Percentiles rank a stretch among this genome's conserved stretches.
Evolutionary conservation across 108 stramenopile genomes (phyloP).

Genomic region (Craspedostauros australis): DNA sequence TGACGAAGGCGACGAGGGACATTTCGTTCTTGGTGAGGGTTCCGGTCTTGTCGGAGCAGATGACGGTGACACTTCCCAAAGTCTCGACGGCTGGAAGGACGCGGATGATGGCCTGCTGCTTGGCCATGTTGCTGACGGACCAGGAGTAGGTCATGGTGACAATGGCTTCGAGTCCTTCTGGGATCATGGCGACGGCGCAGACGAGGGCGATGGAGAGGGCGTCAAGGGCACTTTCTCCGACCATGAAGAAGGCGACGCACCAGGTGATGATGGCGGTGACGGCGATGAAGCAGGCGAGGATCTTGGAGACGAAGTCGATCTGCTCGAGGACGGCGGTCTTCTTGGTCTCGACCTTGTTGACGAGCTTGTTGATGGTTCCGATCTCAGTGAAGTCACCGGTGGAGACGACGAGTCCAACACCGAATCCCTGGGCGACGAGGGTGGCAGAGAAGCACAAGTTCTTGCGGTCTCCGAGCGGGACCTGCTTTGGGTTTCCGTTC

Average conservation of each 20-base stretch:
- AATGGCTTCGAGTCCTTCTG: constrained; percentile 95
- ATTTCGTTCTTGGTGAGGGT: constrained; percentile 96
- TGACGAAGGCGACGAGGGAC: constrained; percentile 73
- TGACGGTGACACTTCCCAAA: constrained; percentile 91
- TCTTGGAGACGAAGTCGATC: constrained; percentile 85
- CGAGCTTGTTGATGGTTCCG: constrained; percentile 87
- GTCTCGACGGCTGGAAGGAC: constrained; percentile 95
- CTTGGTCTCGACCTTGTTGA: constrained; percentile 69
- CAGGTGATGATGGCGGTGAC: constrained; percentile 74
- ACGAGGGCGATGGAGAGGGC: constrained; percentile 72
- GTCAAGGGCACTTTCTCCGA: constrained; percentile 32
- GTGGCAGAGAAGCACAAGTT: constrained; percentile 89
- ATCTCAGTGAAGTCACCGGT: constrained; percentile 92
- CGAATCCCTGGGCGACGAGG: constrained; percentile 83
- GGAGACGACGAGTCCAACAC: constrained; percentile 73
- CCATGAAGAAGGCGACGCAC: constrained; percentile 61
- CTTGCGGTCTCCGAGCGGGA: constrained; percentile 77
- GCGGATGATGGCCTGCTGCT: constrained; percentile 85
- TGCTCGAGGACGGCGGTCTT: constrained; percentile 91
- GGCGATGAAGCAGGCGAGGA: constrained; percentile 73
- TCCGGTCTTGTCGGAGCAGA: constrained; percentile 99
- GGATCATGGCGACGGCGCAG: constrained; percentile 94
- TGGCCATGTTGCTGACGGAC: constrained; percentile 84
- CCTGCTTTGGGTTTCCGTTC: constrained; percentile 36
- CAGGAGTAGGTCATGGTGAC: constrained; percentile 90